phyloP scores from a whole-genome alignment of 2,329 filamentous ascomycete species.

The Podosphaera aphanis region DNA sequence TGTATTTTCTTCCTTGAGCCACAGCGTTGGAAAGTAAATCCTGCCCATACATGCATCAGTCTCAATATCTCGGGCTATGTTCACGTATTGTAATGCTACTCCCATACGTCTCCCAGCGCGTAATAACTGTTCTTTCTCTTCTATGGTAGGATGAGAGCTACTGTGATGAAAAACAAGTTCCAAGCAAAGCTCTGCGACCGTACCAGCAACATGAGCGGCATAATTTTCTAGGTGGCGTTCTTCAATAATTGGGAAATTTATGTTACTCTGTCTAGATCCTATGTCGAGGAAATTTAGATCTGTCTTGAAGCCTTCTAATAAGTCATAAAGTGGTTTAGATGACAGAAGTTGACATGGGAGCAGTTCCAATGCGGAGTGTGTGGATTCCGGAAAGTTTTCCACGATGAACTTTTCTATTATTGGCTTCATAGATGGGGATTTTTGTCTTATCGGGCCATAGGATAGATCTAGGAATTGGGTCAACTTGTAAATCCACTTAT shows the following conservation, averaged over 20 bases:
- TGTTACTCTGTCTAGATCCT: constrained; percentile 6
- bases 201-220: constrained; percentile 44
- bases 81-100: constrained; percentile 52
- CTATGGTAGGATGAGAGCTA: constrained; percentile 4
- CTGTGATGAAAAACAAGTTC: constrained; percentile 39
- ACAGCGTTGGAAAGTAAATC: constrained; percentile 43
- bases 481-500: constrained; percentile 33
- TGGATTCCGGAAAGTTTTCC: constrained; percentile 12
- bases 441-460: constrained; percentile 18
- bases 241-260: constrained; percentile 29
- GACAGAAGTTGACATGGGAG: constrained; percentile 34
- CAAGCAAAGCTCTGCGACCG: constrained; percentile 44
- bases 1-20: constrained; percentile 35
- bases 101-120: constrained; percentile 41
- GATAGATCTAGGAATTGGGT: constrained; percentile 30
- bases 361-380: constrained; percentile 27
- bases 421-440: constrained; percentile 8
- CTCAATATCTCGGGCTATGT: constrained; percentile 50
- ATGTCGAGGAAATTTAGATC: constrained; percentile 31
- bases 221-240: constrained; percentile 38
- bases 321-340: constrained; percentile 33
- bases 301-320: constrained; percentile 45
- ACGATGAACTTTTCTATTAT: constrained; percentile 7
- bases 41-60: constrained; percentile 41
- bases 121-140: constrained; percentile 23